Percentiles rank a stretch among this genome's conserved stretches.
Conservation (phyloP, 345 rosid genomes). For the Microthlaspi erraticum region DNA sequence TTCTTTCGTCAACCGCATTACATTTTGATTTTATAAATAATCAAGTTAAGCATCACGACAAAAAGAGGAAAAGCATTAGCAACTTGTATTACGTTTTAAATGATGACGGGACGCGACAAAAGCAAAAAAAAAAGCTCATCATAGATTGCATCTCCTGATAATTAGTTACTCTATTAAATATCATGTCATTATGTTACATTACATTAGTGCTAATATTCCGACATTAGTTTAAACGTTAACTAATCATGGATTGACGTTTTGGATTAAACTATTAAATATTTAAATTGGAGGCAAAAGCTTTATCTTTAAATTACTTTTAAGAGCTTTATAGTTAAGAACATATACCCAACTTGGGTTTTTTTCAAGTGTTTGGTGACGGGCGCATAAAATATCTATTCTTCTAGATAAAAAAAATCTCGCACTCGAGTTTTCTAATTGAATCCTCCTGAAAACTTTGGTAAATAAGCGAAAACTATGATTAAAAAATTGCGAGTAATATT, state of each 20-base stretch:
- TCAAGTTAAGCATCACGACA: background rate
- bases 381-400: background rate
- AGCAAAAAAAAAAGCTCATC: background rate
- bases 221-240: background rate
- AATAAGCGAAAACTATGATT: too few species aligned
- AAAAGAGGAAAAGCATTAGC: background rate
- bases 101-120: background rate
- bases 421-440: background rate
- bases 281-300: background rate
- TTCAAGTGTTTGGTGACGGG: conserved; percentile 5
- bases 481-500: too few species aligned
- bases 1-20: background rate
- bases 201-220: background rate
- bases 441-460: too few species aligned
- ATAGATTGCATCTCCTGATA: background rate
- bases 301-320: background rate
- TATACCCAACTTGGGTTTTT: background rate
- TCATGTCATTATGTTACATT: background rate
- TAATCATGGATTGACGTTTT: background rate
- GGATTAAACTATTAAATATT: background rate
- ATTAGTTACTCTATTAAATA: background rate
- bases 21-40: background rate
- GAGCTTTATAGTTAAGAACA: background rate
- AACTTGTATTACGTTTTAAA: background rate
- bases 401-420: background rate